Conservation (phyloP, 176 grass and related monocot genomes). For the Otatea glauca region DNA sequence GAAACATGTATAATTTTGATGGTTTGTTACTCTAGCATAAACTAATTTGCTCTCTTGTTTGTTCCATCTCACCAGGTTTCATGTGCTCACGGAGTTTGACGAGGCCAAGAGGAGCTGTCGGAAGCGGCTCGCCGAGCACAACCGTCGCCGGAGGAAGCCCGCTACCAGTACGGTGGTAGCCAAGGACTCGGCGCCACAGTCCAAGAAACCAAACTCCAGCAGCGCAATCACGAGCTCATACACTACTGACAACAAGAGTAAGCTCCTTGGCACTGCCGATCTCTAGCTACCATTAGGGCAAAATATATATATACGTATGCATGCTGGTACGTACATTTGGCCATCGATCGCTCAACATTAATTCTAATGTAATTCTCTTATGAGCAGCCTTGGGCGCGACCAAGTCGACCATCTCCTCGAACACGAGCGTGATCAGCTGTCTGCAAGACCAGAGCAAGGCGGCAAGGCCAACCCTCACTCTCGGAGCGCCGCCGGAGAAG, state of each 20-base stretch:
- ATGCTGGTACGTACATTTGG: not conserved
- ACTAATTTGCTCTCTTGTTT: not conserved
- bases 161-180: not conserved
- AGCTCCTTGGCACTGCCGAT: not conserved
- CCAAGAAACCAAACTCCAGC: conserved; percentile 46
- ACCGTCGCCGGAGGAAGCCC: conserved; percentile 82
- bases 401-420: conserved; percentile 62
- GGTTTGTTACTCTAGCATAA: not conserved
- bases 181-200: conserved; percentile 37
- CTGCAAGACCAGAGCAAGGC: conserved; percentile 40
- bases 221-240: conserved; percentile 34
- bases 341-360: not conserved
- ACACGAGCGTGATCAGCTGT: conserved; percentile 58
- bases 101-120: conserved; percentile 78
- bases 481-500: conserved; percentile 40
- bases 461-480: conserved; percentile 53
- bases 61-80: conserved; percentile 48
- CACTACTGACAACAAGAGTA: conserved; percentile 52
- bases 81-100: conserved; percentile 74
- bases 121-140: conserved; percentile 82
- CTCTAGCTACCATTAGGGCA: not conserved
- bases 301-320: not conserved
- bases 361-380: not conserved
- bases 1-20: not conserved
- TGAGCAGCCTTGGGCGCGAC: conserved; percentile 27